Conservation (phyloP, 495 filamentous ascomycete genomes). For the Neurospora discreta region DNA sequence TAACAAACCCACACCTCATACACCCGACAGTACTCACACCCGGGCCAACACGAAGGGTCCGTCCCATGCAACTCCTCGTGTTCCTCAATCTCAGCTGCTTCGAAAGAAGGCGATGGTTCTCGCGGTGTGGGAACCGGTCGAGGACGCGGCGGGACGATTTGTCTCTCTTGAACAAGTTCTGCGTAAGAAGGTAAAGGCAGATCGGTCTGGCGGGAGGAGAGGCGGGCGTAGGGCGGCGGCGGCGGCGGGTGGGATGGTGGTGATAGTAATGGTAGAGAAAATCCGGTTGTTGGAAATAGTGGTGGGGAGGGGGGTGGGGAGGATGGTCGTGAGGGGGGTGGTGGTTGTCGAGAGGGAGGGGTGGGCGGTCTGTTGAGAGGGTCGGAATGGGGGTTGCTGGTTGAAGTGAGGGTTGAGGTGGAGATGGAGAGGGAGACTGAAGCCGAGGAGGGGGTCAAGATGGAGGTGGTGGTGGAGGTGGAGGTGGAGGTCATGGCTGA, state of each 20-base stretch:
- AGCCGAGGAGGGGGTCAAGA: not conserved
- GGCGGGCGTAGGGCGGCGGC: not conserved
- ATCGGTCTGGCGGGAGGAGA: not conserved
- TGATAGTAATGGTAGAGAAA: no score
- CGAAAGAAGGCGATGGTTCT: not conserved
- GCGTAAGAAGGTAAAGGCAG: not conserved
- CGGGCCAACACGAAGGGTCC: not conserved
- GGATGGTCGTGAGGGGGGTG: not conserved
- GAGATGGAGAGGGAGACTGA: no score
- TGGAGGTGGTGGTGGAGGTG: not conserved
- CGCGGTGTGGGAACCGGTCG: not conserved
- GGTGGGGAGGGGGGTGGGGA: not conserved
- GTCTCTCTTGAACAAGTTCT: no score
- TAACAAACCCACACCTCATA: not conserved
- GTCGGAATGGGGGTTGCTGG: no score
- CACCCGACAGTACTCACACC: not conserved
- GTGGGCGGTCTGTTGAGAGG: no score
- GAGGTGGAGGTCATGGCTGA: not conserved
- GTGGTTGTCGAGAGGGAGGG: not conserved
- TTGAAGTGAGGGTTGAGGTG: no score
- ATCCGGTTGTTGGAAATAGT: no score
- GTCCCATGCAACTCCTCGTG: not conserved
- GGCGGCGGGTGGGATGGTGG: no score
- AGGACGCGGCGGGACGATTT: no score
- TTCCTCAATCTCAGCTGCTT: not conserved